Evolutionary conservation across 352 stramenopile species (phyloP).

Genomic region (Phytophthora foliorum): DNA sequence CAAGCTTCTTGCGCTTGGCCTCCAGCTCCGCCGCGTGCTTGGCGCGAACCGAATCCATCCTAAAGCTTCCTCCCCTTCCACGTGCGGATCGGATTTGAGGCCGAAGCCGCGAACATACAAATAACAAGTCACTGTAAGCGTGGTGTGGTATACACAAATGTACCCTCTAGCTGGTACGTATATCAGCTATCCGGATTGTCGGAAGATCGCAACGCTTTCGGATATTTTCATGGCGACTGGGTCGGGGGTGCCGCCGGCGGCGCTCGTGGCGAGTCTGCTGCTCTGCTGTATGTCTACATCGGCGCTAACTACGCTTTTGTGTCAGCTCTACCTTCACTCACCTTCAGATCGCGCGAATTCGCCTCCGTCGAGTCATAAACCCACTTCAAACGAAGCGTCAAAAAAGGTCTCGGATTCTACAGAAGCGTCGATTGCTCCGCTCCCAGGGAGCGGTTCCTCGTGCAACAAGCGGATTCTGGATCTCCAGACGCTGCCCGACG

Average conservation of each 20-base stretch:
- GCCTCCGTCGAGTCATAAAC: not conserved
- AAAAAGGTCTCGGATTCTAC: slow-evolving; percentile 1
- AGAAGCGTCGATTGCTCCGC: slow-evolving; percentile 3
- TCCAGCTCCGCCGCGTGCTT: slow-evolving; percentile 90
- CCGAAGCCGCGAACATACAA: slow-evolving; percentile 1
- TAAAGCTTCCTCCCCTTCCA: slow-evolving; percentile 8
- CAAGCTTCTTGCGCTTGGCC: slow-evolving; percentile 91
- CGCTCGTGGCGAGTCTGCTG: slow-evolving; percentile 45
- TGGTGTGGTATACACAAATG: not conserved
- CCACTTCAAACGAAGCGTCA: not conserved
- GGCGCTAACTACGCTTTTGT: slow-evolving; percentile 44
- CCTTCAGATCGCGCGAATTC: not conserved
- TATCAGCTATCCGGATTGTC: not conserved
- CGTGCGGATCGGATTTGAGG: slow-evolving; percentile 13
- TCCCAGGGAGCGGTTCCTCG: not conserved
- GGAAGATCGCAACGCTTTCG: slow-evolving; percentile 12
- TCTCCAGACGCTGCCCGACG: slow-evolving; percentile 30
- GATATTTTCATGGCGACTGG: slow-evolving; percentile 1
- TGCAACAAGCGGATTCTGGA: slow-evolving; percentile 31
- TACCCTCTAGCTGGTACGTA: not conserved
- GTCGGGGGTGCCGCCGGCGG: slow-evolving; percentile 4
- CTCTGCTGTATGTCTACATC: slow-evolving; percentile 54
- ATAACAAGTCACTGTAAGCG: slow-evolving; percentile 1
- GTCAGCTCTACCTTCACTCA: slow-evolving; percentile 50
- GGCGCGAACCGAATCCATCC: slow-evolving; percentile 79